Base-by-base conservation (phyloP, 805 yeast species). In the Saccharomycopsis sp. region DNA sequence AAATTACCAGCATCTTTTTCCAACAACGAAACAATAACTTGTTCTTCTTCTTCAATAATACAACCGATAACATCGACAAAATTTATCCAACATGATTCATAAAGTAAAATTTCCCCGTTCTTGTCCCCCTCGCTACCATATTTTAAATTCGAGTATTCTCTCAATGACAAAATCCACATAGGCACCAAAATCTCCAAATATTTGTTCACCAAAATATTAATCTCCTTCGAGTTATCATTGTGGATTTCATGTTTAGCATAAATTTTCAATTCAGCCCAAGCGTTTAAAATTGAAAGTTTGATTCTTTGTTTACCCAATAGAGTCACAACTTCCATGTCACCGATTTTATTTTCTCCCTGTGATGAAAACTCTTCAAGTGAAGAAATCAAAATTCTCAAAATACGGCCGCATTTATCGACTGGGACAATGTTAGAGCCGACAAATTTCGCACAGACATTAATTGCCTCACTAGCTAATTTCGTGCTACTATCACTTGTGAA, bases 391-490 rank as follows among this genome's bases (percentile, higher is more conserved):
- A 89, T 68, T 50, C 74, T 78, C 41, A 83, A 67, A 2, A 89
- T 66, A 47, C 88, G 66, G 1, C 65, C 69, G 60, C 75, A 63
- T 41, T 72, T 69, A 9, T 67, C 60, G 2, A 74, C 63, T 32
- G 71, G 69, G 8, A 75, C 73, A 33, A 81, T 66, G 3, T 72
- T 71, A n/a, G 81, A 74, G 4, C 78, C 74, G 20, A 89, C 70
- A 55, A 90, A 79, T 44, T 79, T 79, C 0, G 95, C 88, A 29
- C 85, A 77, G 1, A 88, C 83, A 33, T 75, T 75, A 28, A 90
- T 74, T 0, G 96, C 96, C 43, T 74, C 75, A 19, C 85, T 75
- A 1, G 90, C 88, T 1, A 87, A 72, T 29, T 74, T 73, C 1
- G 94, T 77, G 9, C 82, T 79, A 45, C 88, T 80, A 16, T 80